Percentiles rank a stretch among this genome's conserved stretches.
Evolutionary conservation across 768 basidiomycete species (phyloP).

Genomic region (Leucosporidium creatinivorum): DNA sequence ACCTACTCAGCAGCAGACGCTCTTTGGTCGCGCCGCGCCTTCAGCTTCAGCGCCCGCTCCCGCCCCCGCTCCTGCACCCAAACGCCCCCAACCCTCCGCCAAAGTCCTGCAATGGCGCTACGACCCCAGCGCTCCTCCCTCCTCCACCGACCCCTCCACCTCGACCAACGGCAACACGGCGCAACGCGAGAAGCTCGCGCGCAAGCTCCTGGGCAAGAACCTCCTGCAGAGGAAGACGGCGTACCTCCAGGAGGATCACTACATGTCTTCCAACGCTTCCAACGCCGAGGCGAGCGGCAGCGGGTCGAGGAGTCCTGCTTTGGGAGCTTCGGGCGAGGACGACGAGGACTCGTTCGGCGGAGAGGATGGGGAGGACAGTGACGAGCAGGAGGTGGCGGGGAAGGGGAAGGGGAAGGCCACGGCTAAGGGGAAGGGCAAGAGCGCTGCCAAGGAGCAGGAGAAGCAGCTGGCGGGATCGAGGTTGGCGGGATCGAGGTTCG

Average conservation of each 20-base stretch:
- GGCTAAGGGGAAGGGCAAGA: slow-evolving; percentile 8
- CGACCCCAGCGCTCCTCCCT: not conserved
- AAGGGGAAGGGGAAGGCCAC: slow-evolving; percentile 38
- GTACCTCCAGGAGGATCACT: slow-evolving; percentile 27
- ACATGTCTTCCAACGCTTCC: slow-evolving; percentile 20
- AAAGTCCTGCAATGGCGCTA: not conserved
- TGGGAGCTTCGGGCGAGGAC: slow-evolving; percentile 8
- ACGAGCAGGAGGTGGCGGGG: not conserved
- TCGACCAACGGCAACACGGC: not conserved
- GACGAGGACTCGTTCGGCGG: not conserved
- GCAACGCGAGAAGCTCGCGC: slow-evolving; percentile 9
- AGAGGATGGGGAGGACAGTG: not conserved
- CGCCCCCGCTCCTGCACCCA: not conserved
- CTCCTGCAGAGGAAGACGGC: not conserved
- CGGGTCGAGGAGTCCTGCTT: not conserved
- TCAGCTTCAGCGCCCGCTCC: not conserved
- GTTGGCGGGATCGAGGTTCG: slow-evolving; percentile 16
- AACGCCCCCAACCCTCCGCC: not conserved
- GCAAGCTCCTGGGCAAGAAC: slow-evolving; percentile 10
- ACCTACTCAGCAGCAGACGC: not conserved
- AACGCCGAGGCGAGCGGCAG: slow-evolving; percentile 9
- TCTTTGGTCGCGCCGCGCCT: not conserved
- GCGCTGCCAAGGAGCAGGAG: not conserved
- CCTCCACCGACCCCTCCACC: not conserved
- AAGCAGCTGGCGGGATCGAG: not conserved